phyloP scores from a whole-genome alignment of 192 early-diverging fungal species.

The Coemansia sp. region DNA sequence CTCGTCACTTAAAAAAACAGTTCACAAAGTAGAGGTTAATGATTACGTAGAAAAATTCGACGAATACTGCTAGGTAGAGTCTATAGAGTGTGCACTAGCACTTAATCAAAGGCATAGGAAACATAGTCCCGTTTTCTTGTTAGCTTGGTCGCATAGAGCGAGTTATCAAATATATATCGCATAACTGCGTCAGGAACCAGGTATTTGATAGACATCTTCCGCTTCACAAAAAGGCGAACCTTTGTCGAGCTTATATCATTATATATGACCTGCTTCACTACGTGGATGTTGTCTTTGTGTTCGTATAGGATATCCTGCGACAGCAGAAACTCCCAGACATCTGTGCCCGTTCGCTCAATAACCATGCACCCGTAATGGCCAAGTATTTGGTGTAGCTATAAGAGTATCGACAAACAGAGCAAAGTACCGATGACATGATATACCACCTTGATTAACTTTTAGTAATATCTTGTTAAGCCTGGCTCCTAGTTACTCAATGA shows the following conservation, averaged over 20 bases:
- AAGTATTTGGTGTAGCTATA: slow-evolving; percentile 80
- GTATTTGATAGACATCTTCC: slow-evolving; percentile 94
- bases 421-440: neutral
- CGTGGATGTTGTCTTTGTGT: slow-evolving; percentile 85
- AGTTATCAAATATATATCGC: slow-evolving; percentile 79
- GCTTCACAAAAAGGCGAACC: slow-evolving; percentile 90
- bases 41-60: neutral
- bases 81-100: neutral
- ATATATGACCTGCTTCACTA: slow-evolving; percentile 95
- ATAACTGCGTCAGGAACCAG: slow-evolving; percentile 89
- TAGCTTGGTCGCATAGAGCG: slow-evolving; percentile 66
- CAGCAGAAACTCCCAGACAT: slow-evolving; percentile 90
- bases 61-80: neutral
- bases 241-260: slow-evolving; percentile 99
- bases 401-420: neutral
- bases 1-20: neutral
- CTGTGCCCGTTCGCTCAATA: slow-evolving; percentile 91
- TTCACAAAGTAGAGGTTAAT: neutral
- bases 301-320: slow-evolving; percentile 86
- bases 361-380: slow-evolving; percentile 91
- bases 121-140: slow-evolving; percentile 56
- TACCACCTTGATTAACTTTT: neutral
- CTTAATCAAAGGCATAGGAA: slow-evolving; percentile 52
- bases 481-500: neutral
- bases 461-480: neutral